Evolutionary conservation across 805 yeast species (phyloP), one percentile per base, ranked within the genome.

Genomic region (Saccharomycopsis sp.): DNA sequence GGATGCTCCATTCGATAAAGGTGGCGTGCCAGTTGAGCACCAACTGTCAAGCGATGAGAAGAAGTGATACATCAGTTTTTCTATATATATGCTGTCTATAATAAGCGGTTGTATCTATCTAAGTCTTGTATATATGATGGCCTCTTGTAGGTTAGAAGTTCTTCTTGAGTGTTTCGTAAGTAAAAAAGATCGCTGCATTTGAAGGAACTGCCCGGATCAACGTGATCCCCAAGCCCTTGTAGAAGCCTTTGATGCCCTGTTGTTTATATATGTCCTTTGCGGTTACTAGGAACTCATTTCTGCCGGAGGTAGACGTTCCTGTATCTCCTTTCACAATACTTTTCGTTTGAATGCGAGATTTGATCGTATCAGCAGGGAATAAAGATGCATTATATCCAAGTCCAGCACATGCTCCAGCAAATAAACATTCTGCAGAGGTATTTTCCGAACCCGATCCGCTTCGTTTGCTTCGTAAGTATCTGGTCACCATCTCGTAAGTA

Each of bases 281-380:
- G 3, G 83, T 80, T 2, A 68, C 54, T 54, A 61, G 52, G 69
- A 78, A 68, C 56, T 75, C 71, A 57, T 61, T 58, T 51, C 62
- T 64, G 38, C 20, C 64, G 65, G 58, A 62, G 22, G 22, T 7
- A 3, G 12, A 17, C 58, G 67, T 66, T 17, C 65, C 59, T 14
- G 70, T 64, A 2, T 73, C 64, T 50, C 72, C 75, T 50, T 72
- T 61, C 19, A 72, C 61, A 2, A 78, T 62, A 3, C 80, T 69
- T 44, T 72, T 76, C 0, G 91, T 86, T 73, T 93, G 98, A 74
- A 91, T 85, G 55, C 87, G 82, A 2, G 93, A 85, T 72, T 93
- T 93, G 58, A 93, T 79, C 1, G 97, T 90, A 69, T 93, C 98
- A 0, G 90, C 87, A 0, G 98, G 98, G 71, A 86, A 93, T 54